Conservation (phyloP, 768 basidiomycete genomes). For the Tricholoma flavovirens region DNA sequence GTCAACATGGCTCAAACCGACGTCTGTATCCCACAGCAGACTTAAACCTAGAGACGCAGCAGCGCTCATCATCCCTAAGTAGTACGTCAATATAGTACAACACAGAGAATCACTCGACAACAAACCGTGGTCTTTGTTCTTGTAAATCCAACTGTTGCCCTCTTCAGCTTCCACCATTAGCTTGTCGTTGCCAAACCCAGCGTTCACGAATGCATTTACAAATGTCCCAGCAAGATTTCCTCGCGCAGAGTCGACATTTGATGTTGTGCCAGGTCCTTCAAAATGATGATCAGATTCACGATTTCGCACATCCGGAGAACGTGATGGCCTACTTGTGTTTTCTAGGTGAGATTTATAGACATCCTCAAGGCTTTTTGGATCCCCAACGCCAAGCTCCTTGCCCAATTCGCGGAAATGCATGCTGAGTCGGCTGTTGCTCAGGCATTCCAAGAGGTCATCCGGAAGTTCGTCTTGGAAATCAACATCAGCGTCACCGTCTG, state of each 20-base stretch:
- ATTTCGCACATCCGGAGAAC: neutral
- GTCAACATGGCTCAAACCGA: slow-evolving; percentile 91
- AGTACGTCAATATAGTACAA: neutral
- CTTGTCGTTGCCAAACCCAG: slow-evolving; percentile 97
- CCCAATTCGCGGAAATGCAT: slow-evolving; percentile 85
- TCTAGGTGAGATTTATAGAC: slow-evolving; percentile 97
- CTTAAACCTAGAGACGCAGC: slow-evolving; percentile 91
- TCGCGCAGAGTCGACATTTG: slow-evolving; percentile 87
- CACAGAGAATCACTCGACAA: neutral
- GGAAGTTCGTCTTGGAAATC: slow-evolving; percentile 60
- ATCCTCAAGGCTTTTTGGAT: slow-evolving; percentile 90
- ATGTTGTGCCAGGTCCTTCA: slow-evolving; percentile 57
- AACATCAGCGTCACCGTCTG: slow-evolving; percentile 49
- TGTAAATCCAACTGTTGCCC: slow-evolving; percentile 98
- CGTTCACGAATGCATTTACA: slow-evolving; percentile 98
- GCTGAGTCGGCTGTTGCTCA: slow-evolving; percentile 84
- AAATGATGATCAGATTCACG: neutral
- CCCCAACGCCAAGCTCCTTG: slow-evolving; percentile 85
- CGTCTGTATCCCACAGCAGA: slow-evolving; percentile 93
- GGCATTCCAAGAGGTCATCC: slow-evolving; percentile 78
- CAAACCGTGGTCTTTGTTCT: slow-evolving; percentile 96
- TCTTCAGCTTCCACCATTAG: slow-evolving; percentile 96
- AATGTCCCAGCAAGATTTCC: slow-evolving; percentile 95
- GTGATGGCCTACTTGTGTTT: slow-evolving; percentile 56
- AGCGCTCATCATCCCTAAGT: slow-evolving; percentile 88